phyloP scores from a whole-genome alignment of 768 basidiomycete species.

The Rhodotorula sphaerocarpa region DNA sequence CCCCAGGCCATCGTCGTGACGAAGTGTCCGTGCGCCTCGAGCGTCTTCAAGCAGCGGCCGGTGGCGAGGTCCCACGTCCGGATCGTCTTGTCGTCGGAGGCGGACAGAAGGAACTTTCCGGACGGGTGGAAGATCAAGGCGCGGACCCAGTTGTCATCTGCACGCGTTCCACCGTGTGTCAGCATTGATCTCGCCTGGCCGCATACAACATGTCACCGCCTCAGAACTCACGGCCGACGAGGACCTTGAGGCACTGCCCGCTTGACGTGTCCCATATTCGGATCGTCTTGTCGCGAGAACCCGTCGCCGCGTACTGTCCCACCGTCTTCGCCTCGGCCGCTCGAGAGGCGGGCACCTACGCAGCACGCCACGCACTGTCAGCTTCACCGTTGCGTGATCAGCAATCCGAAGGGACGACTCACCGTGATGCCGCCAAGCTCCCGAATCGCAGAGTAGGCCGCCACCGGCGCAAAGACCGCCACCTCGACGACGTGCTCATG shows the following conservation, averaged over 20 bases:
- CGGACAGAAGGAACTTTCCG: constrained; percentile 81
- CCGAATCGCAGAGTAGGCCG: constrained; percentile 66
- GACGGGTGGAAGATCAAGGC: constrained; percentile 80
- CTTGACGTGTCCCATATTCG: constrained; percentile 80
- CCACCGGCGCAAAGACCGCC: constrained; percentile 67
- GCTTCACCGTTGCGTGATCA: not conserved
- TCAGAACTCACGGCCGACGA: constrained; percentile 49
- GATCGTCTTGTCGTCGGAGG: constrained; percentile 84
- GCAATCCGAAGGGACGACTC: not conserved
- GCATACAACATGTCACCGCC: no score
- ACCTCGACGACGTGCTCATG: constrained; percentile 81
- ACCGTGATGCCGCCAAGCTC: constrained; percentile 65
- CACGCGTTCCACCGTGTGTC: no score
- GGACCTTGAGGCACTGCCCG: constrained; percentile 69
- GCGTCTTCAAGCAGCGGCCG: constrained; percentile 73
- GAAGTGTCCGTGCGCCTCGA: constrained; percentile 71
- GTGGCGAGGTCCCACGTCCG: constrained; percentile 81
- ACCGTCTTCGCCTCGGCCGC: constrained; percentile 45
- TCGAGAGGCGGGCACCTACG: constrained; percentile 49
- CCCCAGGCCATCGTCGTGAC: constrained; percentile 41
- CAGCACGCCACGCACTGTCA: no score
- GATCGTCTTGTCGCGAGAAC: constrained; percentile 83
- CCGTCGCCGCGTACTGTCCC: constrained; percentile 63
- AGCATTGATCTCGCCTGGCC: no score
- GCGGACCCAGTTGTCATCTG: constrained; percentile 79